These are phyloP conservation scores for Acanthamoeba royreba DNA, from an alignment of 208 protist genomes.

Conservation along the genomic window DNA sequence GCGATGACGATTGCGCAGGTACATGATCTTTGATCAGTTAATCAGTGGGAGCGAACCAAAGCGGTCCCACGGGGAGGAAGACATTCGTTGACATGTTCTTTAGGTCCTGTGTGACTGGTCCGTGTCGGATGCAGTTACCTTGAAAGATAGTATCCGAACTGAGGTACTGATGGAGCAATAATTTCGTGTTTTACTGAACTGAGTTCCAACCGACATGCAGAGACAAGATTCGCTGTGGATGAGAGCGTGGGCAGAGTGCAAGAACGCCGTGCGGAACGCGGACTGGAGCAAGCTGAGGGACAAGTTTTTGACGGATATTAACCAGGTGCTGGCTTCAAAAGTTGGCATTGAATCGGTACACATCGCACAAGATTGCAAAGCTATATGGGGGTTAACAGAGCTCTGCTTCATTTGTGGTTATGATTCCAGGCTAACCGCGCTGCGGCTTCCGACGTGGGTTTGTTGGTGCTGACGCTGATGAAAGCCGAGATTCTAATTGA, in stretches of 20 bases:
- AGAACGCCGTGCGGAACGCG: not conserved
- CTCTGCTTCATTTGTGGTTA: not conserved
- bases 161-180: not conserved
- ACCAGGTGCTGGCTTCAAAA: not conserved
- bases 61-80: no score
- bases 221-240: not conserved
- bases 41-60: no score
- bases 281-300: not conserved
- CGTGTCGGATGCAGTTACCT: not conserved
- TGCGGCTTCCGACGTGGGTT: not conserved
- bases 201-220: not conserved
- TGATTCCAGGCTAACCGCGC: not conserved
- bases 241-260: not conserved
- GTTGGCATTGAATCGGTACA: not conserved
- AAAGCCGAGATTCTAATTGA: not conserved
- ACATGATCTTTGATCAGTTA: no score
- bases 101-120: not conserved
- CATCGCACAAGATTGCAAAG: no score
- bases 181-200: not conserved
- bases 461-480: not conserved
- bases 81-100: no score
- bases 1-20: no score
- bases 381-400: not conserved
- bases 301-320: not conserved
- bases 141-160: not conserved